phyloP scores from a whole-genome alignment of 257 asterid genomes.

The Forsythia viridissima region DNA sequence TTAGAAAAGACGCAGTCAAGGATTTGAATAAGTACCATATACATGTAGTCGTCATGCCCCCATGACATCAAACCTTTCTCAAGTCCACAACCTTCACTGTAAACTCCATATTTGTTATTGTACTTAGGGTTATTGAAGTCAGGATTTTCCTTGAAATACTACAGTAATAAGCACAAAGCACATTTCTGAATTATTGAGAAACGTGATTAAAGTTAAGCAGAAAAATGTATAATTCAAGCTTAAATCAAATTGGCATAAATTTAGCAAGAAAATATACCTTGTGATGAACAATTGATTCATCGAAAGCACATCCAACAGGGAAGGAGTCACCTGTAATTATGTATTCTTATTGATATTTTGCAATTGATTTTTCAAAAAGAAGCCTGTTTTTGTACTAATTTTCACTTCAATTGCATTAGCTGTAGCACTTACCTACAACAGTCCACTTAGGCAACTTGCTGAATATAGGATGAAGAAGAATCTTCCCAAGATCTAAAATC shows the following conservation, averaged over 20 bases:
- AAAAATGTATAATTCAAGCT: not conserved
- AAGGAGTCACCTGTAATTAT: conserved; percentile 41
- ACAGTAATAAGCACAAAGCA: not conserved
- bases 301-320: conserved; percentile 56
- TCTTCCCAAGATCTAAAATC: conserved; percentile 45
- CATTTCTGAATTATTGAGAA: not conserved
- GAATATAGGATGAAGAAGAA: conserved; percentile 41
- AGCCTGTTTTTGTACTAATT: not conserved
- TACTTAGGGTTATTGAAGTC: conserved; percentile 37
- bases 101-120: conserved; percentile 46
- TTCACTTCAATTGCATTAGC: not conserved
- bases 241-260: too few relatives aligned
- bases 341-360: not conserved
- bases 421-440: conserved; percentile 38
- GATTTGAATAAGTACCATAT: conserved; percentile 32
- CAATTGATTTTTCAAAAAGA: not conserved
- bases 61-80: conserved; percentile 50
- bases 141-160: conserved; percentile 41
- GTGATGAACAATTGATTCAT: conserved; percentile 43
- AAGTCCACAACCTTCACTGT: conserved; percentile 46
- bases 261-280: conserved; percentile 22
- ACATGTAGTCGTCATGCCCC: conserved; percentile 59
- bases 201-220: not conserved
- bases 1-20: not conserved
- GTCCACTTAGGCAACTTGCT: conserved; percentile 54